phyloP scores from a whole-genome alignment of 495 filamentous ascomycete species.

The Pyrenula aspistea region DNA sequence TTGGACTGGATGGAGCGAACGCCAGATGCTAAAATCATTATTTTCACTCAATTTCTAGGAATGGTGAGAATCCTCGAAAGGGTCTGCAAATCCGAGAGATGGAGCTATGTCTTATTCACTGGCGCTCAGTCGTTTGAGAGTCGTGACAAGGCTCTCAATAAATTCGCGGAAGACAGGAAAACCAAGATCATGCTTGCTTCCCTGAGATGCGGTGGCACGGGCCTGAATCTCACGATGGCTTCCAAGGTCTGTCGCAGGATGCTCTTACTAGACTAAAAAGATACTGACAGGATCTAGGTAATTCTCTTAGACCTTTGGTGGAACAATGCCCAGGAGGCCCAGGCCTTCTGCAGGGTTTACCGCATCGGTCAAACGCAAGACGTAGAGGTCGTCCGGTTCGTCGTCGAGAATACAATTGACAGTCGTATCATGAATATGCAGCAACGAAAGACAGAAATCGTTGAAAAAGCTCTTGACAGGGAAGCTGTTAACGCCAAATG shows the following conservation, averaged over 20 bases:
- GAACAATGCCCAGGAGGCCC: slow-evolving; percentile 34
- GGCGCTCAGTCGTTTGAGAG: slow-evolving; percentile 14
- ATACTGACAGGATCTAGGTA: no score
- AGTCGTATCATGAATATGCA: slow-evolving; percentile 31
- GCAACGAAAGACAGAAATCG: slow-evolving; percentile 10
- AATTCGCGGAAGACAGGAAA: slow-evolving; percentile 15
- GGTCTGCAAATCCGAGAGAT: slow-evolving; percentile 16
- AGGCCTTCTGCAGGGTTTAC: slow-evolving; percentile 51
- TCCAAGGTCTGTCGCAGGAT: no score
- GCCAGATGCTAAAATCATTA: slow-evolving; percentile 21
- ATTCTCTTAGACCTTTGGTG: slow-evolving; percentile 50
- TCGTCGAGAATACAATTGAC: slow-evolving; percentile 39
- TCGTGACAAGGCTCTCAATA: slow-evolving; percentile 17
- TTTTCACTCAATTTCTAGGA: slow-evolving; percentile 27
- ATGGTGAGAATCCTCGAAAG: slow-evolving; percentile 16
- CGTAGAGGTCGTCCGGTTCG: slow-evolving; percentile 40
- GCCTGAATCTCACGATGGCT: no score
- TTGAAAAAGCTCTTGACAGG: slow-evolving; percentile 17
- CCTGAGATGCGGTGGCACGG: slow-evolving; percentile 31
- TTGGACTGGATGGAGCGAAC: slow-evolving; percentile 21
- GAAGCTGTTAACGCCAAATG: slow-evolving; percentile 5
- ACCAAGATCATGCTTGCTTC: slow-evolving; percentile 28
- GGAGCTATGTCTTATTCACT: slow-evolving; percentile 17
- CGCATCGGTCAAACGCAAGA: slow-evolving; percentile 48
- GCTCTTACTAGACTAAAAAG: no score